phyloP scores from a whole-genome alignment of 2,329 filamentous ascomycete genomes.

The Sphaerulina musiva region DNA sequence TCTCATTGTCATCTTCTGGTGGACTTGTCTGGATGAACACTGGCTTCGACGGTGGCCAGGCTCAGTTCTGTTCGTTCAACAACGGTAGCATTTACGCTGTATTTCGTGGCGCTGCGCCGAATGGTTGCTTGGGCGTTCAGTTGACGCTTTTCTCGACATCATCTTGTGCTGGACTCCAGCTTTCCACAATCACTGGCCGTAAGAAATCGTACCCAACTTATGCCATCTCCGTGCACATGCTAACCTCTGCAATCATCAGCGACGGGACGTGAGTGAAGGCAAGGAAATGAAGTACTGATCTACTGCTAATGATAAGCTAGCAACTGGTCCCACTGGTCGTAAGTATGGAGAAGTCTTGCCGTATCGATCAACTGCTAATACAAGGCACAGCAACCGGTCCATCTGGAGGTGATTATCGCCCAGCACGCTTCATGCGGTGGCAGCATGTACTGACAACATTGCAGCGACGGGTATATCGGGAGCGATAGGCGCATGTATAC shows the following conservation, averaged over 20 bases:
- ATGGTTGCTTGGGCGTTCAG: conserved; percentile 25
- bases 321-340: conserved; percentile 13
- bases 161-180: conserved; percentile 21
- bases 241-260: background rate
- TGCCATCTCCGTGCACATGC: background rate
- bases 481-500: too few relatives aligned
- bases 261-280: conserved; percentile 1
- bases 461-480: background rate
- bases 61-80: conserved; percentile 26
- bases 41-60: conserved; percentile 27
- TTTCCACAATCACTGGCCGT: conserved; percentile 21
- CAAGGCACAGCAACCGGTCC: conserved; percentile 4
- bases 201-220: background rate
- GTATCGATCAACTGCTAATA: background rate
- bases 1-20: conserved; percentile 21
- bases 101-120: conserved; percentile 23
- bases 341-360: background rate
- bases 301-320: background rate
- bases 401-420: conserved; percentile 2
- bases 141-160: conserved; percentile 25
- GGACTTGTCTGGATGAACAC: conserved; percentile 25
- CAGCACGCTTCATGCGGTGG: background rate
- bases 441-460: background rate
- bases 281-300: background rate
- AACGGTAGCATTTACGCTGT: conserved; percentile 30